Evolutionary conservation across 768 basidiomycete species (phyloP), one percentile per base, ranked within the genome.

Genomic region (Grammothele lineata): DNA sequence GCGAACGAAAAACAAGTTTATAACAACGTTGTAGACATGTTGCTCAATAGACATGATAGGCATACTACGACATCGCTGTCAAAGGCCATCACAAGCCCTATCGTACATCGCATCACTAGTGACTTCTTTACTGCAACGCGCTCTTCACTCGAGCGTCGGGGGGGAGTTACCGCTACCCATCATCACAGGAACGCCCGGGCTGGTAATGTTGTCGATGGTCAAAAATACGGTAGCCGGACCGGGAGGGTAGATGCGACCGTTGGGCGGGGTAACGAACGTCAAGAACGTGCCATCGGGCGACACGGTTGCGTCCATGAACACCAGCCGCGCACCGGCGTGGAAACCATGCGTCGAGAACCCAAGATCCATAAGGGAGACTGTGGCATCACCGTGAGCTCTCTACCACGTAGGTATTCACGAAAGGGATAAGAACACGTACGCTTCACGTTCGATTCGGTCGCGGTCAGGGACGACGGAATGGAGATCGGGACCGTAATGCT

Each of bases 281-380:
- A 95, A 64, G 3, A 70, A 71, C 47, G 69, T 62, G 3, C 69
- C 71, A 22, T 75, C 70, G 40, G 70, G 67, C 7, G 73, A 70
- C 0, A 70, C 60, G 19, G 72, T 65, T 38, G 73, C 66, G 22
- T 64, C 61, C 48, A 95, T 70, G 57, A 83, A 84, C 15, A 91
- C 86, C 26, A 85, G 65, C 14, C 88, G 83, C 17, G 79, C 77
- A 62, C 88, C 87, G 19, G 83, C 76, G 57, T 89, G 87, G 33
- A 82, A 76, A 11, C 80, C 78, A 58, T 90, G 88, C 5, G 87
- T 90, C 43, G 87, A 77, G 60, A 72, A 89, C 10, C 86, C 88
- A 18, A 89, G 69, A 61, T 92, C 89, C 83, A 92, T 87, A 25
- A 90, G 65, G 3, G 72, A 76, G 21, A 88, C 88, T 89, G 43